Base-by-base conservation (phyloP, 306 rosid species). In the Inga leiocalycina region DNA sequence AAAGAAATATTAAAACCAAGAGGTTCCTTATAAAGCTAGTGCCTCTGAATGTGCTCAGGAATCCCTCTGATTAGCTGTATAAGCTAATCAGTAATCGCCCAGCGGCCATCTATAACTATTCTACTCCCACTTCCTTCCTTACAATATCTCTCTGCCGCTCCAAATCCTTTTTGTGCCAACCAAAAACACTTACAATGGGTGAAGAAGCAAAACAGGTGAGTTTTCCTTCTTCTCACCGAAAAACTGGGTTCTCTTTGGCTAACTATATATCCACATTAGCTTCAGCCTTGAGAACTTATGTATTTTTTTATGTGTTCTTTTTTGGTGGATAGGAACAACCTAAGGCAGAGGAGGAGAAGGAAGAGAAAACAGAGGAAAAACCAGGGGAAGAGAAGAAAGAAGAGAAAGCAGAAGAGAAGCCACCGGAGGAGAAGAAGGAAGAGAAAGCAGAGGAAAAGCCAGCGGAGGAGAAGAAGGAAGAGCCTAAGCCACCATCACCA, bases 151-250 rank as follows among this genome's bases (percentile, higher is more conserved):
- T 44, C 68, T 46, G 22, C n/a, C 35, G 59, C 62, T 77, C 49
- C 51, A 54, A 46, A 17, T 69, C 74, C 51, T 45, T 27, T 27
- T 61, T 62, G 62, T 43, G 51, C 62, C 56, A 61, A 65, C 64
- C 85, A 85, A 69, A 69, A 82, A 65, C 84, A 62, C 30, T 46
- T 44, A 16, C 85, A 72, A 95, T 95, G 98, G 98, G 95, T 34
- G 93, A 88, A 87, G 95, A 88, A 86, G 87, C 81, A 79, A 91
- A 93, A 85, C 97, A 82, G 89, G 98, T 95, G 32, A 79, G 76
- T 62, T 52, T 52, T 4, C 20, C 4, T 15, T 52, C 22, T 16
- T 52, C 71, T 86, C 27, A 45, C 39, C 14, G 39, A 30, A 13
- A 54, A 54, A 17, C 24, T 19, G 22, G 27, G 62, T 19, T 54